Conservation (phyloP, 352 stramenopile genomes). For the Pythium coloratum region DNA sequence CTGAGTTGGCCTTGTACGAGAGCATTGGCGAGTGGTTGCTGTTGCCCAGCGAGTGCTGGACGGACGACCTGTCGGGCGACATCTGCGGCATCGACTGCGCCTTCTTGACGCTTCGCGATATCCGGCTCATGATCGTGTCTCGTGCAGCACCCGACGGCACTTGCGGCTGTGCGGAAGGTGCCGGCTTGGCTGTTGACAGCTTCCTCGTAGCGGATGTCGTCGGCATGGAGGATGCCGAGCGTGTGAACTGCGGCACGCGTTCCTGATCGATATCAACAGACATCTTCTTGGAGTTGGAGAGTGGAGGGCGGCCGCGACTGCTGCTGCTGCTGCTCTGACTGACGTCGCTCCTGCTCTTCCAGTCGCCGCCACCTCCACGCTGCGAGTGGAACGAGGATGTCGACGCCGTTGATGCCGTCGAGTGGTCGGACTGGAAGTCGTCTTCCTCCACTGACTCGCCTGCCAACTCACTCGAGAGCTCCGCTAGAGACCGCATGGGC, state of each 20-base stretch:
- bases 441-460: constrained; percentile 24
- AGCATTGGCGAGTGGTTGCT: constrained; percentile 29
- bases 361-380: neutral
- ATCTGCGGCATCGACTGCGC: constrained; percentile 24
- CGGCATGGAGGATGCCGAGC: constrained; percentile 5
- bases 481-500: constrained; percentile 21
- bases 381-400: constrained; percentile 26
- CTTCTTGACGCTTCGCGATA: constrained; percentile 32
- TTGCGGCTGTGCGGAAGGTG: neutral
- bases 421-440: constrained; percentile 31
- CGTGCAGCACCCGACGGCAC: neutral
- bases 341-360: neutral
- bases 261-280: constrained; percentile 31
- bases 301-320: constrained; percentile 6
- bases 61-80: constrained; percentile 8
- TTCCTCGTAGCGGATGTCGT: neutral
- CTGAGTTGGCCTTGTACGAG: constrained; percentile 30
- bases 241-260: neutral
- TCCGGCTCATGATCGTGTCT: constrained; percentile 30
- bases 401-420: constrained; percentile 28
- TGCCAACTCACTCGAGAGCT: constrained; percentile 2
- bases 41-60: constrained; percentile 14
- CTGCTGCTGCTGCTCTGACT: neutral
- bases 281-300: constrained; percentile 23
- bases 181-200: neutral